Evolutionary conservation across 108 stramenopile species (phyloP), one percentile per base, ranked within the genome.

Genomic region (Cyclotella cryptica): DNA sequence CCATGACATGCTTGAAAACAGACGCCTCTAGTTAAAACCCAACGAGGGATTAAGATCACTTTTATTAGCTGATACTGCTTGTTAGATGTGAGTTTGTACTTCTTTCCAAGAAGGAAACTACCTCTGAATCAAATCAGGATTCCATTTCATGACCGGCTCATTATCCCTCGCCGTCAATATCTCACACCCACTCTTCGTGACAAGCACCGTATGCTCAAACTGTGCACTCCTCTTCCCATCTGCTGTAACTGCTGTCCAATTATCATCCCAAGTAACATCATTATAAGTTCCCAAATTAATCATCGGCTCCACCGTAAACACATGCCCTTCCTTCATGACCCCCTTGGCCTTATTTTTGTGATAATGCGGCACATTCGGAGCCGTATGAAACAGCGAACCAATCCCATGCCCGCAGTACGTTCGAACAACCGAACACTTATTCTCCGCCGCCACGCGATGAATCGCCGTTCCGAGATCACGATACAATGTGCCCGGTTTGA

Each of bases 221-320:
- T 96, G 96, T 43, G 97, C 96, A 28, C 88, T 83, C 27, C 88
- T 71, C 64, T 78, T 80, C 12, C 96, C 96, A 80, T 97, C 97
- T 14, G 60, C 69, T 0, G 97, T 96, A 19, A 90, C 85, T 11
- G 92, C 93, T 26, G 96, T 96, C 97, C 97, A 97, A 60, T 90
- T 84, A 75, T 97, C 97, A 29, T 72, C 77, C 95, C 95, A 97
- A 18, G 95, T 92, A 10, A 70, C 72, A 81, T 93, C 91, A 24
- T 83, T 86, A 30, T 74, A 79, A 10, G 65, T 78, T 17, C 99
- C 99, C 73, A 95, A 84, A 74, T 93, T 95, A 69, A 99, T 98
- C 99, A 99, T 99, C 26, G 99, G 99, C 78, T 99, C 99, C n/a
- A 99, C 95, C 4, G 99, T 99, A 84, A 99, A 98, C 4, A 96